A percentile compares a stretch with the other conserved stretches of the same genome.
Conservation (phyloP, 139 green algal species). For the Ostreobium quekettii region DNA sequence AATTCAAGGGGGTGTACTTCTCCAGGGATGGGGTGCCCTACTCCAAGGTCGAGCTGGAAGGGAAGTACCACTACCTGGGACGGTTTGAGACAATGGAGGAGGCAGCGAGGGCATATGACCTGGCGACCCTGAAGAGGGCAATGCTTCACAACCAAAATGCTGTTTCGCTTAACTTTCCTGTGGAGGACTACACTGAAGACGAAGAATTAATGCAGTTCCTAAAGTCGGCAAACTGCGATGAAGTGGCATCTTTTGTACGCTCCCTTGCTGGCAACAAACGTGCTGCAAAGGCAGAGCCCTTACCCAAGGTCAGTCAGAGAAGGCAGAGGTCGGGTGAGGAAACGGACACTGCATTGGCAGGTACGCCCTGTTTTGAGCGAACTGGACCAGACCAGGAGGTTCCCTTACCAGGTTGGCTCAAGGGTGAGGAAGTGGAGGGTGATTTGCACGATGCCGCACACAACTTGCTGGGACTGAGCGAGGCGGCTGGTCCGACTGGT, state of each 20-base stretch:
- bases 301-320: background rate
- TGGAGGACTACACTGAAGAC: conserved; percentile 16
- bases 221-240: conserved; percentile 1
- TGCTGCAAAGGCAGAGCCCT: conserved; percentile 1
- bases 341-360: background rate
- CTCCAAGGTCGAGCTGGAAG: conserved; percentile 17
- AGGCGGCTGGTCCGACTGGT: too few species aligned
- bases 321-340: too few species aligned
- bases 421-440: background rate
- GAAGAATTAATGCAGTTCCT: conserved; percentile 14
- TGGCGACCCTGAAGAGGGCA: conserved; percentile 16
- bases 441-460: too few species aligned
- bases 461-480: too few species aligned
- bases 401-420: background rate
- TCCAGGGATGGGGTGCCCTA: conserved; percentile 15
- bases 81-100: conserved; percentile 14
- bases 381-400: background rate
- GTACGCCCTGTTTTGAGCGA: background rate
- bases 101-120: conserved; percentile 16
- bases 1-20: conserved; percentile 20
- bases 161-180: conserved; percentile 16
- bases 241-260: conserved; percentile 12
- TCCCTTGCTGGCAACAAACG: background rate
- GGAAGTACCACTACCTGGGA: conserved; percentile 16
- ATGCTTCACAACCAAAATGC: conserved; percentile 12